These are phyloP conservation scores for Coemansia sp. DNA, from an alignment of 192 early-diverging fungal species.

Conservation along the genomic window DNA sequence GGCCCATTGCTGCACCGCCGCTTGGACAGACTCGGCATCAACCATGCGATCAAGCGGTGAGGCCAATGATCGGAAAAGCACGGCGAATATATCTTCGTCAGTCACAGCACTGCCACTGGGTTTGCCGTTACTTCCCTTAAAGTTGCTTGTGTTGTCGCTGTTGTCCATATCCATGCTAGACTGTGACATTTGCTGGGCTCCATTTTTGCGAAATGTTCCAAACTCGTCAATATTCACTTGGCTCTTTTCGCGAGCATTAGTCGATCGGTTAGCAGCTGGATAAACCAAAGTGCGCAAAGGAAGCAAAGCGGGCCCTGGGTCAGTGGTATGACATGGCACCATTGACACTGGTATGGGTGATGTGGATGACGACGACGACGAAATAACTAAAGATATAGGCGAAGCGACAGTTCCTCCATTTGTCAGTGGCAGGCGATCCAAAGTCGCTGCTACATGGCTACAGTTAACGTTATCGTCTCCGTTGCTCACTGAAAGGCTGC, in stretches of 20 bases:
- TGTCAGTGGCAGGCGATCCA: background rate
- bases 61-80: constrained; percentile 12
- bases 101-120: background rate
- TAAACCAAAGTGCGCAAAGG: background rate
- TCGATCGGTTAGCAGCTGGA: constrained; percentile 18
- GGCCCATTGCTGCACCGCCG: constrained; percentile 40
- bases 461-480: background rate
- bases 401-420: background rate
- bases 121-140: background rate
- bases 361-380: constrained; percentile 32
- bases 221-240: background rate
- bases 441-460: background rate
- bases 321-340: background rate
- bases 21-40: constrained; percentile 13
- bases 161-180: constrained; percentile 39
- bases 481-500: constrained; percentile 44
- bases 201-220: too few species aligned
- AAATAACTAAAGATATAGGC: constrained; percentile 13
- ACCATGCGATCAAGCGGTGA: background rate
- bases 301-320: background rate
- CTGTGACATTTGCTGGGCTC: background rate
- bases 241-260: constrained; percentile 42
- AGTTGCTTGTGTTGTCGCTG: constrained; percentile 5
- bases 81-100: constrained; percentile 15
- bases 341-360: too few species aligned